phyloP scores from a whole-genome alignment of 441 rosid genomes.

The Pelargonium hybrid region DNA sequence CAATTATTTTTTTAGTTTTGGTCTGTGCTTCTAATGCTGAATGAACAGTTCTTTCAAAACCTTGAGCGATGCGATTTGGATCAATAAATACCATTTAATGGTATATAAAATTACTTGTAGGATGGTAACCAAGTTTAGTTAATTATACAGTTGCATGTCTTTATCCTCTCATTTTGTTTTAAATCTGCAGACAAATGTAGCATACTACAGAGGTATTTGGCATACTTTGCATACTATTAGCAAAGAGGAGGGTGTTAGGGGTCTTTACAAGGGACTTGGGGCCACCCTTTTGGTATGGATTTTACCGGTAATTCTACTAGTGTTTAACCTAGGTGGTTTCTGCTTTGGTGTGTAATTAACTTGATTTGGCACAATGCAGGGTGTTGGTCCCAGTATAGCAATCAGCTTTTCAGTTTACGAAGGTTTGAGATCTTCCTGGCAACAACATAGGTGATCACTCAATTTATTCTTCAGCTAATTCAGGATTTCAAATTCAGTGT shows the following conservation, averaged over 20 bases:
- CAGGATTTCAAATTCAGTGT: not conserved
- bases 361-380: constrained; percentile 32
- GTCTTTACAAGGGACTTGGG: constrained; percentile 92
- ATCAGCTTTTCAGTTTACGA: constrained; percentile 83
- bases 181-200: constrained; percentile 49
- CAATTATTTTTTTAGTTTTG: too few relatives aligned
- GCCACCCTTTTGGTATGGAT: constrained; percentile 64
- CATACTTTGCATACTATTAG: constrained; percentile 64
- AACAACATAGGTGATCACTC: constrained; percentile 45
- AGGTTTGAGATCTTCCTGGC: constrained; percentile 74
- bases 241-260: constrained; percentile 71
- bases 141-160: constrained; percentile 11
- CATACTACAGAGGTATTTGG: constrained; percentile 76
- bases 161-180: not conserved
- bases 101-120: not conserved
- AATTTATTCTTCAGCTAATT: constrained; percentile 5
- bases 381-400: constrained; percentile 90
- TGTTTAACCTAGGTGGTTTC: not conserved
- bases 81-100: too few relatives aligned
- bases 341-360: constrained; percentile 4
- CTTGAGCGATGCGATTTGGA: too few relatives aligned
- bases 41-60: too few relatives aligned
- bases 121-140: not conserved
- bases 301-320: not conserved
- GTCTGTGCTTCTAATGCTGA: too few relatives aligned